phyloP scores from a whole-genome alignment of 2,329 filamentous ascomycete genomes.

The Aurifilum marmelostoma region DNA sequence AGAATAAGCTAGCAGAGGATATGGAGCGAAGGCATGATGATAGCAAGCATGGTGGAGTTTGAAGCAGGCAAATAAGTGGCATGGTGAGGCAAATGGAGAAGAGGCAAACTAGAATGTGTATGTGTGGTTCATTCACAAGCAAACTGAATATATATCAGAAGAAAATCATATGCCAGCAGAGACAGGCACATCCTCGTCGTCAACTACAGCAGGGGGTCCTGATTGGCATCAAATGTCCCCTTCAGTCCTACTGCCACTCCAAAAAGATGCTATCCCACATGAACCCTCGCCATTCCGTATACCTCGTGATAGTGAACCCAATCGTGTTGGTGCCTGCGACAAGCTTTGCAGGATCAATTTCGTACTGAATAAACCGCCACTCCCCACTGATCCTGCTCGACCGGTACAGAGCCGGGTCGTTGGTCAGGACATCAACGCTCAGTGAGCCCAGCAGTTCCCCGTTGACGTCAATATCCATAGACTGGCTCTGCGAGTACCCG shows the following conservation, averaged over 20 bases:
- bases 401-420: conserved; percentile 52
- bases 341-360: conserved; percentile 32
- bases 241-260: conserved; percentile 35
- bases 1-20: too few species aligned
- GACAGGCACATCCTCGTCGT: background rate
- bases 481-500: conserved; percentile 53
- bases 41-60: too few species aligned
- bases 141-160: too few species aligned
- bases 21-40: too few species aligned
- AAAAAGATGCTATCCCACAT: conserved; percentile 37
- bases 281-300: conserved; percentile 36
- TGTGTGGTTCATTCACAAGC: too few species aligned
- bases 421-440: conserved; percentile 42
- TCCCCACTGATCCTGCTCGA: conserved; percentile 50
- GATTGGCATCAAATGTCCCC: too few species aligned
- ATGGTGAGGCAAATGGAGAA: background rate
- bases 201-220: background rate
- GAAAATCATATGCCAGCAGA: too few species aligned
- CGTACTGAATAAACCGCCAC: conserved; percentile 50
- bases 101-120: background rate
- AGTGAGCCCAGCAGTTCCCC: conserved; percentile 45
- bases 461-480: conserved; percentile 46
- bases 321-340: conserved; percentile 34
- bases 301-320: conserved; percentile 34
- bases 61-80: too few species aligned